Percentiles rank a stretch among this genome's conserved stretches.
These are phyloP conservation scores for Fusarium sp. DNA, from an alignment of 2,329 filamentous ascomycete genomes.

Conservation along the genomic window DNA sequence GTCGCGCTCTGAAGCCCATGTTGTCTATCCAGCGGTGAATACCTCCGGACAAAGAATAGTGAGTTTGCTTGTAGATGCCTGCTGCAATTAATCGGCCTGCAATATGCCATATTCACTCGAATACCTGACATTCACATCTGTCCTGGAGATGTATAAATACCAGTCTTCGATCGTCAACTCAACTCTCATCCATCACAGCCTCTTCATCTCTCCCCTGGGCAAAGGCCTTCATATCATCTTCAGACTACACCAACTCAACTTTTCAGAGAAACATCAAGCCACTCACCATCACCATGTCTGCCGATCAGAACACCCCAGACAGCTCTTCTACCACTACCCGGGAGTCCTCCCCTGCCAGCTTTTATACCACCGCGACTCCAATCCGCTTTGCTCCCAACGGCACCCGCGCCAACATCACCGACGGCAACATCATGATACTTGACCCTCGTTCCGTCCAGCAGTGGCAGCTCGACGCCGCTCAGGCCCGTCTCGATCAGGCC, in stretches of 20 bases:
- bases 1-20: background rate
- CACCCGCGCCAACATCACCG: background rate
- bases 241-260: background rate
- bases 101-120: background rate
- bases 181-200: background rate
- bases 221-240: background rate
- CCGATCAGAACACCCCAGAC: background rate
- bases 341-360: background rate
- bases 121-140: background rate
- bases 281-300: conserved; percentile 1
- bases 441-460: conserved; percentile 6
- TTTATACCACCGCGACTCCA: background rate
- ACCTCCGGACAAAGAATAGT: background rate
- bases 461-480: background rate
- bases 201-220: background rate
- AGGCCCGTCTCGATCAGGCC: background rate
- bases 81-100: too few species aligned
- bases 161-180: background rate
- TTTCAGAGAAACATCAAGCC: background rate
- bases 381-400: background rate
- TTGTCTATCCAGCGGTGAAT: background rate
- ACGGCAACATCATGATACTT: background rate
- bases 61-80: background rate
- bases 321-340: background rate
- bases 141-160: background rate